These are phyloP conservation scores for Anthostomella pinea DNA, from an alignment of 2,329 filamentous ascomycete species.

Conservation along the genomic window DNA sequence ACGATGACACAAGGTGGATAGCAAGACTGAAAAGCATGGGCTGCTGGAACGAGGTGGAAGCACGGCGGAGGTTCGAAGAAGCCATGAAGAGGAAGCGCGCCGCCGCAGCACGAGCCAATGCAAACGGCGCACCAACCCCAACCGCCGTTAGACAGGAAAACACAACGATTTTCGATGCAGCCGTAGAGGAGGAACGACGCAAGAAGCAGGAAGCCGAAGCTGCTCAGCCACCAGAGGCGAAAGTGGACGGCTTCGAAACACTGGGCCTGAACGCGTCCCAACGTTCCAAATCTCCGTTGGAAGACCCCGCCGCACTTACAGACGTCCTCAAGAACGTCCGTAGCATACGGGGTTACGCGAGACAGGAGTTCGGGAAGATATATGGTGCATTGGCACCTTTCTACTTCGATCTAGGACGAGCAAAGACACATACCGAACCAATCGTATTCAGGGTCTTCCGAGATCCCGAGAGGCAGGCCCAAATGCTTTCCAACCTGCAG, in stretches of 20 bases:
- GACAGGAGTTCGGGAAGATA: conserved; percentile 86
- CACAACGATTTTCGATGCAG: conserved; percentile 72
- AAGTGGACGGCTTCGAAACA: conserved; percentile 74
- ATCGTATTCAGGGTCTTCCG: conserved; percentile 82
- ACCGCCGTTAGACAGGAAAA: conserved; percentile 31
- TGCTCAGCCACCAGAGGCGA: conserved; percentile 26
- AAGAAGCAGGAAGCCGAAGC: conserved; percentile 37
- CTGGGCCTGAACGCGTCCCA: conserved; percentile 53
- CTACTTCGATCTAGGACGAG: conserved; percentile 76
- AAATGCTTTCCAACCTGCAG: conserved; percentile 79
- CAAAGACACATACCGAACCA: conserved; percentile 73
- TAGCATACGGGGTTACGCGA: conserved; percentile 80
- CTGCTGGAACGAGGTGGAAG: conserved; percentile 88
- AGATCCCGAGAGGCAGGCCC: conserved; percentile 86
- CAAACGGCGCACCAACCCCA: conserved; percentile 16
- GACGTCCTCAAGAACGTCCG: conserved; percentile 66
- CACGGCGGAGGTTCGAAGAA: conserved; percentile 76
- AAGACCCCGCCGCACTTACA: conserved; percentile 64
- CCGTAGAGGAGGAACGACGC: conserved; percentile 61
- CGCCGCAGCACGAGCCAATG: conserved; percentile 37
- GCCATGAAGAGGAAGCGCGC: conserved; percentile 61
- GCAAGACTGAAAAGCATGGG: conserved; percentile 81
- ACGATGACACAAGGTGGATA: conserved; percentile 96
- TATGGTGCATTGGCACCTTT: conserved; percentile 87
- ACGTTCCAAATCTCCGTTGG: conserved; percentile 43